phyloP scores from a whole-genome alignment of 2,329 filamentous ascomycete species.

The Aspergillus alliaceus region DNA sequence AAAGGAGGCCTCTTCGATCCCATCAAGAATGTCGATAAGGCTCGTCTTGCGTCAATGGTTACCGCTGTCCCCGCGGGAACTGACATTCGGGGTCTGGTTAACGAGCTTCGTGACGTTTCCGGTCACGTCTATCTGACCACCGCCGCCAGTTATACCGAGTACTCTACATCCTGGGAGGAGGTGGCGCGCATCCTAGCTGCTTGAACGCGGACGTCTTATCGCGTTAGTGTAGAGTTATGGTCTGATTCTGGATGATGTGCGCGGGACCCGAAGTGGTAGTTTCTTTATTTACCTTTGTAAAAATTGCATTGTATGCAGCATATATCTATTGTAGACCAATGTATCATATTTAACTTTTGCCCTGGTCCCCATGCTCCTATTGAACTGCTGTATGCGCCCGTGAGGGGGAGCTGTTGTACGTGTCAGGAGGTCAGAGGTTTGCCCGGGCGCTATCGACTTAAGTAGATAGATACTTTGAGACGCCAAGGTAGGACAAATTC shows the following conservation, averaged over 20 bases:
- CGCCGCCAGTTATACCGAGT: constrained; percentile 4
- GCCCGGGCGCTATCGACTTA: background rate
- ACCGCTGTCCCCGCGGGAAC: constrained; percentile 3
- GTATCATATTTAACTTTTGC: background rate
- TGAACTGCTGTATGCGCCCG: background rate
- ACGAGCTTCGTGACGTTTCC: constrained; percentile 6
- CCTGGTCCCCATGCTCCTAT: background rate
- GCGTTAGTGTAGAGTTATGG: too few relatives aligned
- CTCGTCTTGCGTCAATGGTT: constrained; percentile 10
- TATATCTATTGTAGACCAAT: background rate
- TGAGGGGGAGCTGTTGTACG: background rate
- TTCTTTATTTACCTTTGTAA: background rate
- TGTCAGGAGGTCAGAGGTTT: background rate
- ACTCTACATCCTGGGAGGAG: background rate
- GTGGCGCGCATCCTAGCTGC: background rate
- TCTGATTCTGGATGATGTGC: background rate
- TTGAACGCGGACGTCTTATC: background rate
- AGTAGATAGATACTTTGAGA: background rate
- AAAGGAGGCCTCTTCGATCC: background rate
- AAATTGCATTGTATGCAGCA: background rate
- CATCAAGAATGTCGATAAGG: background rate
- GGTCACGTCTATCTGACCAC: constrained; percentile 12
- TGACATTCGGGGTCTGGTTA: background rate
- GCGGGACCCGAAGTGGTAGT: background rate
- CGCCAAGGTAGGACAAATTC: background rate